Evolutionary conservation across 441 rosid species (phyloP).

Genomic region (Corymbia citriodora): DNA sequence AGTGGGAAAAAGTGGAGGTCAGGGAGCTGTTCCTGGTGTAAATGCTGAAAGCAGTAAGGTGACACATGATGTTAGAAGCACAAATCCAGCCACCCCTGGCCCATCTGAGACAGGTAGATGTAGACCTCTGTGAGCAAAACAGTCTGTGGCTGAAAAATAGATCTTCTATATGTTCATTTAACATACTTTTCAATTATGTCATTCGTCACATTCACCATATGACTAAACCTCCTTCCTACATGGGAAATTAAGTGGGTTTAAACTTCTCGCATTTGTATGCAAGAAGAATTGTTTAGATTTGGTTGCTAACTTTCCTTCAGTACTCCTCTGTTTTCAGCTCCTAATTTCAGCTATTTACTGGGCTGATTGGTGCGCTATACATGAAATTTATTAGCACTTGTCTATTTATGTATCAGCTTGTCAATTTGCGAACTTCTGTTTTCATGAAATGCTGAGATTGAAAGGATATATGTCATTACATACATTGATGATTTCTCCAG

Average conservation of each 20-base stretch:
- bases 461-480: not conserved
- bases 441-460: not conserved
- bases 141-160: not conserved
- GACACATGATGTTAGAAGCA: slow-evolving; percentile 27
- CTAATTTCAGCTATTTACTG: not conserved
- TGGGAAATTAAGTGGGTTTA: not conserved
- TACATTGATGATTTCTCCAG: not conserved
- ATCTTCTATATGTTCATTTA: not conserved
- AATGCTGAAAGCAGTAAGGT: slow-evolving; percentile 21
- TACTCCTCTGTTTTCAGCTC: not conserved
- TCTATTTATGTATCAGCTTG: not conserved
- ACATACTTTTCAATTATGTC: not conserved
- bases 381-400: not conserved
- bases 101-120: slow-evolving; percentile 35
- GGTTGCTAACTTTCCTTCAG: not conserved
- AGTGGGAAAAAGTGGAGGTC: slow-evolving; percentile 36
- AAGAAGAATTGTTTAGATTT: not conserved
- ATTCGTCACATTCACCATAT: not conserved
- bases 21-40: slow-evolving; percentile 16
- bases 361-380: not conserved
- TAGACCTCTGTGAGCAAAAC: not conserved
- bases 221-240: not conserved
- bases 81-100: slow-evolving; percentile 25
- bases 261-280: not conserved
- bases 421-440: not conserved